Percentiles rank a stretch among this genome's conserved stretches.
Conservation (phyloP, 768 basidiomycete genomes). For the Sarcodon aspratus region DNA sequence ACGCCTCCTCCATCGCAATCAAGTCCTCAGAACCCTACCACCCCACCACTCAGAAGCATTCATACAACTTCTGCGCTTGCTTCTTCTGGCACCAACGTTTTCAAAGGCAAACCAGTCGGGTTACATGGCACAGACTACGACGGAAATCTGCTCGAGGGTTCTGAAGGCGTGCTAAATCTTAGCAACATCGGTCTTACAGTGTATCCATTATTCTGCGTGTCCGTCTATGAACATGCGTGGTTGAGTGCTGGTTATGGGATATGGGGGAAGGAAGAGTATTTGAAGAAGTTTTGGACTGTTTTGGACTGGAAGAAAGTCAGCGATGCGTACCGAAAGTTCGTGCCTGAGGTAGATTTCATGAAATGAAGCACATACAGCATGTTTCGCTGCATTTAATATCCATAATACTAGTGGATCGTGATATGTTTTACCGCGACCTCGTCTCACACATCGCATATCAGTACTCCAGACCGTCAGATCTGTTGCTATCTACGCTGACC, state of each 20-base stretch:
- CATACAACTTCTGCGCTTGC: neutral
- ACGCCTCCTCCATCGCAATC: neutral
- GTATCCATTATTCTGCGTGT: conserved; percentile 68
- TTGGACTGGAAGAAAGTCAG: conserved; percentile 65
- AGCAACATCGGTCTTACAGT: conserved; percentile 38
- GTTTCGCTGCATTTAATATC: too few species aligned
- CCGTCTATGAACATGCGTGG: conserved; percentile 82
- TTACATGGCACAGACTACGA: neutral
- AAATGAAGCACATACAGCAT: too few species aligned
- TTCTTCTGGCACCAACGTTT: neutral
- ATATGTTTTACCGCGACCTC: too few species aligned
- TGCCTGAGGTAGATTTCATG: too few species aligned
- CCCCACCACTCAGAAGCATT: neutral
- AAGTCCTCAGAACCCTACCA: neutral
- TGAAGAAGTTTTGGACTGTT: conserved; percentile 75
- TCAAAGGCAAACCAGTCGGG: neutral
- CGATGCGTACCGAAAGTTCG: conserved; percentile 12
- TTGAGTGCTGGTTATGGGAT: conserved; percentile 75
- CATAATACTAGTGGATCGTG: too few species aligned
- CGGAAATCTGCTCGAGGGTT: neutral
- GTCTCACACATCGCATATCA: too few species aligned
- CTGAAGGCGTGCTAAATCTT: conserved; percentile 1
- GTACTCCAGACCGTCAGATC: too few species aligned
- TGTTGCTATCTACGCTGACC: too few species aligned
- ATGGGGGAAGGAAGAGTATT: conserved; percentile 84